A percentile compares a stretch with the other conserved stretches of the same genome.
These are phyloP conservation scores for Pseudomonodictys pantanalensis DNA, from an alignment of 495 filamentous ascomycete genomes.

Conservation along the genomic window DNA sequence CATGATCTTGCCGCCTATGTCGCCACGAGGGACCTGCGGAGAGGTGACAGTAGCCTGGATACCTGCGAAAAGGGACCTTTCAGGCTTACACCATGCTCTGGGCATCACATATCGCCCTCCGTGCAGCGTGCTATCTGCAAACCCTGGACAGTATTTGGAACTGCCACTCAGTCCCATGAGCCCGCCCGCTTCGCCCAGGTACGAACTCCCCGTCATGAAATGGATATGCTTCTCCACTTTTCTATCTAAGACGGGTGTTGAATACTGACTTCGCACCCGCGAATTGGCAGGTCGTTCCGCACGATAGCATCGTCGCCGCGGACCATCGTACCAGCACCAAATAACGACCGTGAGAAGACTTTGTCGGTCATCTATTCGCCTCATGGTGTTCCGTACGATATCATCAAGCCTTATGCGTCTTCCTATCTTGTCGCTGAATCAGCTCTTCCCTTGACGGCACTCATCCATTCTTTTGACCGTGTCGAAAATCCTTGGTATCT, in stretches of 20 bases:
- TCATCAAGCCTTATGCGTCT: conserved; percentile 53
- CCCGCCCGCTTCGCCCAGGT: conserved; percentile 35
- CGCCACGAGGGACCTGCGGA: conserved; percentile 49
- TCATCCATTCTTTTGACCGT: conserved; percentile 63
- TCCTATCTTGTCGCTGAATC: conserved; percentile 54
- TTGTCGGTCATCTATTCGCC: conserved; percentile 61
- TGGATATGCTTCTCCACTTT: too few species aligned
- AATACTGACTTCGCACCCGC: too few species aligned
- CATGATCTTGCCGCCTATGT: conserved; percentile 49
- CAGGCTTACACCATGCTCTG: conserved; percentile 62
- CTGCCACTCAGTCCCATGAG: conserved; percentile 24
- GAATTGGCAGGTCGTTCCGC: conserved; percentile 21
- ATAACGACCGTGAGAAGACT: conserved; percentile 37
- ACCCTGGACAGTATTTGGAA: conserved; percentile 31
- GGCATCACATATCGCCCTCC: conserved; percentile 69
- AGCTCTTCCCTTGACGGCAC: conserved; percentile 60
- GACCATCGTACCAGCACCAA: conserved; percentile 28
- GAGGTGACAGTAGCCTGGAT: conserved; percentile 66
- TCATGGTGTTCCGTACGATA: conserved; percentile 53
- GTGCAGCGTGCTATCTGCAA: conserved; percentile 36
- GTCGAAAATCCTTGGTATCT: conserved; percentile 62
- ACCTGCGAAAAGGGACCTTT: conserved; percentile 58
- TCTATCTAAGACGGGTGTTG: too few species aligned
- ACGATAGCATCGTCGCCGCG: conserved; percentile 25
- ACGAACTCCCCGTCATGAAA: too few species aligned